Evolutionary conservation across 2,329 filamentous ascomycete genomes (phyloP).

Genomic region (Cadophora malorum): DNA sequence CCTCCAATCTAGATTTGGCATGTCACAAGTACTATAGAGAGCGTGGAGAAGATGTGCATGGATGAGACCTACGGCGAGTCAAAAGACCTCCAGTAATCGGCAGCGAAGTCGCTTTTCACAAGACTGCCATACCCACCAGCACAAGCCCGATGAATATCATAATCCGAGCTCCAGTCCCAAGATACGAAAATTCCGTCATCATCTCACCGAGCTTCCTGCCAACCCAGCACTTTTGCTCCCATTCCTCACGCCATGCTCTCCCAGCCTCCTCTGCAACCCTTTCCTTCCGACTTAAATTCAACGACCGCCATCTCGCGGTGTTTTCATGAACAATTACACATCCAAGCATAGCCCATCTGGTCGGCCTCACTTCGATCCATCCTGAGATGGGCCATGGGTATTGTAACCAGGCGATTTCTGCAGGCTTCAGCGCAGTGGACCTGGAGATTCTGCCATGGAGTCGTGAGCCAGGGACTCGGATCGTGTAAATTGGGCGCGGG

Average conservation of each 20-base stretch:
- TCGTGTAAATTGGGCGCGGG: not conserved
- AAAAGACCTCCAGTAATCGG: too few relatives aligned
- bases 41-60: too few relatives aligned
- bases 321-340: not conserved
- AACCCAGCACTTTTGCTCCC: not conserved
- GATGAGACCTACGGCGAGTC: too few relatives aligned
- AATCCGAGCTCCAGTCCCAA: not conserved
- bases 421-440: not conserved
- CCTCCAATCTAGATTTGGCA: too few relatives aligned
- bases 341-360: not conserved
- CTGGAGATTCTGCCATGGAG: not conserved
- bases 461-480: not conserved
- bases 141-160: not conserved
- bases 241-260: not conserved
- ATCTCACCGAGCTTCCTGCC: not conserved
- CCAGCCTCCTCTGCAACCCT: not conserved
- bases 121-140: not conserved
- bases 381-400: constrained; percentile 7
- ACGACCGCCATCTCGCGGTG: not conserved
- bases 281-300: not conserved
- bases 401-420: not conserved
- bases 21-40: too few relatives aligned
- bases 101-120: not conserved
- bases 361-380: not conserved
- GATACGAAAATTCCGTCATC: not conserved